Conservation (phyloP, 2,329 filamentous ascomycete genomes). For the Lachnellula willkommii region DNA sequence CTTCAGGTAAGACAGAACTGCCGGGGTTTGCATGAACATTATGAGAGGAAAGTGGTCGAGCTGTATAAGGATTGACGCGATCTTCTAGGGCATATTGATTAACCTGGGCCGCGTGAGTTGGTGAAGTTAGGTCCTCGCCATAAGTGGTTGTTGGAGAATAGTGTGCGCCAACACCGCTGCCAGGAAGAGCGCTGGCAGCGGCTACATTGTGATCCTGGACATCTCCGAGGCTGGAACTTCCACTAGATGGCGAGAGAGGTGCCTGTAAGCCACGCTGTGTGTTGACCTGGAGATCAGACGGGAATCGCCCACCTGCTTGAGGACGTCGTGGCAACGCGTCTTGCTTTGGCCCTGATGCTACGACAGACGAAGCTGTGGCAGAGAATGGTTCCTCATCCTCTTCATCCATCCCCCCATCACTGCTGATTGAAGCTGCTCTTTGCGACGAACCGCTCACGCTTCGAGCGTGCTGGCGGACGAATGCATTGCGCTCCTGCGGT, state of each 20-base stretch:
- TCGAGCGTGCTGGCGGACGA: constrained; percentile 75
- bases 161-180: constrained; percentile 19
- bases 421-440: constrained; percentile 60
- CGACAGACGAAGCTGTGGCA: constrained; percentile 48
- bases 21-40: neutral
- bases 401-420: constrained; percentile 73
- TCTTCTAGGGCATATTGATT: constrained; percentile 48
- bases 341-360: constrained; percentile 44
- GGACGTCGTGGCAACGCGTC: constrained; percentile 59
- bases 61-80: constrained; percentile 53
- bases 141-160: constrained; percentile 9
- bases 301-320: constrained; percentile 92
- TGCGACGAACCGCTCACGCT: constrained; percentile 64
- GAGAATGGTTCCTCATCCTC: constrained; percentile 62
- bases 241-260: constrained; percentile 74
- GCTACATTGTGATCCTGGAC: constrained; percentile 53
- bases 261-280: constrained; percentile 72
- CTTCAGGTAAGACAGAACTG: neutral
- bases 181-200: constrained; percentile 37
- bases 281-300: constrained; percentile 85
- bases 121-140: constrained; percentile 37
- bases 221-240: constrained; percentile 57
- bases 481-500: constrained; percentile 81
- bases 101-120: constrained; percentile 46
- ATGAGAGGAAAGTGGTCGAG: constrained; percentile 23